A percentile compares a stretch with the other conserved stretches of the same genome.
These are phyloP conservation scores for Isabelozyma rhagii DNA, from an alignment of 805 yeast genomes.

Conservation along the genomic window DNA sequence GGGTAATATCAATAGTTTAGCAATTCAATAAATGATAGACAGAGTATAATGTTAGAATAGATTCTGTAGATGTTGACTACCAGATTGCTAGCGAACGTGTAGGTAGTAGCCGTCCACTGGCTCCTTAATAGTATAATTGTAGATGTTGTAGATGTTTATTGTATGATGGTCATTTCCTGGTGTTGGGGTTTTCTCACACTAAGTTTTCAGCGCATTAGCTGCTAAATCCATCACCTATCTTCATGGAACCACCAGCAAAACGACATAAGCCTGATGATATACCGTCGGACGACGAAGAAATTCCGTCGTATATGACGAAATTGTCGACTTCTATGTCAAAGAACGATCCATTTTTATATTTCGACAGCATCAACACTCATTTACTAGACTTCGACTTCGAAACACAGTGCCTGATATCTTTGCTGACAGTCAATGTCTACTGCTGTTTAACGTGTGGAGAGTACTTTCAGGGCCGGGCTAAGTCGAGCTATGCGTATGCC, in stretches of 20 bases:
- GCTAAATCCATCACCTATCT: background rate
- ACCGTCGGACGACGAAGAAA: slow-evolving; percentile 7
- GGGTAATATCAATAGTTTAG: slow-evolving; percentile 85
- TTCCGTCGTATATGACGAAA: slow-evolving; percentile 7
- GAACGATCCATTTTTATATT: slow-evolving; percentile 17
- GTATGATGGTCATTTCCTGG: too few relatives aligned
- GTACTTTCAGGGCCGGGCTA: slow-evolving; percentile 65
- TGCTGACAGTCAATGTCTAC: slow-evolving; percentile 60
- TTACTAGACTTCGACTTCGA: slow-evolving; percentile 67
- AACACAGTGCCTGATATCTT: slow-evolving; percentile 60
- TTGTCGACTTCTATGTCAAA: background rate
- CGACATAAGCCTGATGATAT: background rate
- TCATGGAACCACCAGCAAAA: background rate
- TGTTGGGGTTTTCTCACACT: background rate
- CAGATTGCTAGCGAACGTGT: too few relatives aligned
- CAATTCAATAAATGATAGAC: slow-evolving; percentile 59
- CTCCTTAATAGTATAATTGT: too few relatives aligned
- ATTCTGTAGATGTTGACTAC: too few relatives aligned
- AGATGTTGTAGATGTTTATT: too few relatives aligned
- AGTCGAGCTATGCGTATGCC: slow-evolving; percentile 60
- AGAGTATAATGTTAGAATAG: background rate
- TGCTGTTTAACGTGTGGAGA: slow-evolving; percentile 75
- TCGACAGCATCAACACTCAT: slow-evolving; percentile 42
- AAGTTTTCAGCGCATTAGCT: background rate
- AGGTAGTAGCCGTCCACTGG: too few relatives aligned